These are phyloP conservation scores for Monosporozyma yasuniensis DNA, from an alignment of 805 yeast genomes.

Conservation along the genomic window DNA sequence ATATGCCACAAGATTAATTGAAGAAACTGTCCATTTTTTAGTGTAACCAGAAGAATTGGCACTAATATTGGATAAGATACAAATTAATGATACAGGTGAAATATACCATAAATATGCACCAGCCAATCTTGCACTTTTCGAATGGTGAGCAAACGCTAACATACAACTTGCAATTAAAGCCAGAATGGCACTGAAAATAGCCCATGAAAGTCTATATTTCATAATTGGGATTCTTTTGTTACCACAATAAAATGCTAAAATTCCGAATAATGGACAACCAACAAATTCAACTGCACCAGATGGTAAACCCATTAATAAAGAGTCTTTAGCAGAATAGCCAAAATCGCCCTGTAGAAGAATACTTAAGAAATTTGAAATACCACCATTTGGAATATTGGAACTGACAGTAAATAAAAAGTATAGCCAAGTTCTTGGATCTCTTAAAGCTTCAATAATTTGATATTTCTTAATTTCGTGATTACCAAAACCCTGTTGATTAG, in stretches of 20 bases:
- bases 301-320: slow-evolving; percentile 40
- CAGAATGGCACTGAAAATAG: slow-evolving; percentile 26
- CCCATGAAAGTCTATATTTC: slow-evolving; percentile 26
- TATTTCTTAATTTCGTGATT: slow-evolving; percentile 43
- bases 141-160: slow-evolving; percentile 35
- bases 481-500: slow-evolving; percentile 51
- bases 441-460: slow-evolving; percentile 44
- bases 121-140: slow-evolving; percentile 31
- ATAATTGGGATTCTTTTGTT: slow-evolving; percentile 12
- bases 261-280: slow-evolving; percentile 25
- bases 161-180: slow-evolving; percentile 32
- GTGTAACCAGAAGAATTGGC: slow-evolving; percentile 64
- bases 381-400: slow-evolving; percentile 46
- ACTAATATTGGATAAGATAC: slow-evolving; percentile 29
- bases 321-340: slow-evolving; percentile 33
- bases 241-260: slow-evolving; percentile 17
- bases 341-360: slow-evolving; percentile 37
- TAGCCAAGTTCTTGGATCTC: slow-evolving; percentile 44
- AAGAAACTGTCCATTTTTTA: slow-evolving; percentile 53
- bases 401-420: slow-evolving; percentile 35
- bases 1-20: slow-evolving; percentile 52
- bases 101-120: slow-evolving; percentile 31
- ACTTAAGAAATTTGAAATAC: slow-evolving; percentile 40
- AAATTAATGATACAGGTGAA: slow-evolving; percentile 31
- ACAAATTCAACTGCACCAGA: slow-evolving; percentile 39